Conservation (phyloP, 208 protist genomes). For the Naegleria lovaniensis region DNA sequence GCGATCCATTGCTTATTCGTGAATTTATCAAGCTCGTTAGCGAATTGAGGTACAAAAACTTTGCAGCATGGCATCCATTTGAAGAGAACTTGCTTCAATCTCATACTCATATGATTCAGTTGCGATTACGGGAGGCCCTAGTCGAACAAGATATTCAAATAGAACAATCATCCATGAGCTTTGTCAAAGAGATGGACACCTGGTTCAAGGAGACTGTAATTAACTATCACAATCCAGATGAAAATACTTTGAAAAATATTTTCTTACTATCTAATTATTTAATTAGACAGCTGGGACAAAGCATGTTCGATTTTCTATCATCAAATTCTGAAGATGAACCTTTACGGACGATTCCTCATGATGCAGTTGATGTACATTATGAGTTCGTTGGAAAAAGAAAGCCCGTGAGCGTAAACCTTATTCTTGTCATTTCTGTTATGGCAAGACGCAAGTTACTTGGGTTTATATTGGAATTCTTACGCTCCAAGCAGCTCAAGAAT, state of each 20-base stretch:
- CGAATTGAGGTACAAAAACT: constrained; percentile 7
- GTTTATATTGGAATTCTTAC: not conserved
- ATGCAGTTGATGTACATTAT: not conserved
- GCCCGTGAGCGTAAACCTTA: not conserved
- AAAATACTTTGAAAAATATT: not conserved
- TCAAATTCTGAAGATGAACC: not conserved
- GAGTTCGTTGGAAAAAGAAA: not conserved
- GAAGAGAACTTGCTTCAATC: constrained; percentile 3
- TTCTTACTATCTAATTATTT: constrained; percentile 3
- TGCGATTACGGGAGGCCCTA: not conserved
- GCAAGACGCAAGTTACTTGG: not conserved
- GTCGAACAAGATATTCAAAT: not conserved
- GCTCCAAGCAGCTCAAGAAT: not conserved
- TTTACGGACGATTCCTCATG: not conserved
- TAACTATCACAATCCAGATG: constrained; percentile 12
- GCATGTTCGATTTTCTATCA: not conserved
- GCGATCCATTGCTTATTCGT: not conserved
- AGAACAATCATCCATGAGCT: not conserved
- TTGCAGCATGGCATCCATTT: not conserved
- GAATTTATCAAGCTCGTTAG: not conserved
- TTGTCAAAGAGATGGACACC: not conserved
- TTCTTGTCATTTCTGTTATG: not conserved
- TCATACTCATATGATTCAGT: not conserved
- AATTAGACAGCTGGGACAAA: not conserved
- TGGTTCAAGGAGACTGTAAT: not conserved